phyloP scores from a whole-genome alignment of 2,329 filamentous ascomycete species.

The Fusarium robinianum region DNA sequence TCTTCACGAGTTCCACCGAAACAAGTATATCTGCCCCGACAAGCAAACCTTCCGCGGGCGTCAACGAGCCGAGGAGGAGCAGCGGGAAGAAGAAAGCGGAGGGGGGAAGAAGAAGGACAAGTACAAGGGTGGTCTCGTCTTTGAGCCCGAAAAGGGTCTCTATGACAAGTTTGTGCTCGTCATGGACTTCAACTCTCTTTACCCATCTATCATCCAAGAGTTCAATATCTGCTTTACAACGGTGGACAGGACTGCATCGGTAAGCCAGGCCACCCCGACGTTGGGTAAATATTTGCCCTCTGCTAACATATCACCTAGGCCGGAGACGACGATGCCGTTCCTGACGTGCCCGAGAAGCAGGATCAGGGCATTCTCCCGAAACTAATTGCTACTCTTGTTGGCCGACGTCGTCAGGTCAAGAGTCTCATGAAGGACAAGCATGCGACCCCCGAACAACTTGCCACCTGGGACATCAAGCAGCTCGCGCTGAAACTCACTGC shows the following conservation, averaged over 20 bases:
- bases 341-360: slow-evolving; percentile 79
- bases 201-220: slow-evolving; percentile 98
- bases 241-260: slow-evolving; percentile 75
- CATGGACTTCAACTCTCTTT: slow-evolving; percentile 99
- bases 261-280: slow-evolving; percentile 52
- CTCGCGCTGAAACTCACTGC: slow-evolving; percentile 94
- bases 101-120: slow-evolving; percentile 98
- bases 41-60: slow-evolving; percentile 83
- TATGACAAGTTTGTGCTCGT: slow-evolving; percentile 98
- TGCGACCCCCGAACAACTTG: slow-evolving; percentile 82
- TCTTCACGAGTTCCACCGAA: slow-evolving; percentile 92
- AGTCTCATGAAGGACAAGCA: slow-evolving; percentile 93
- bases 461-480: slow-evolving; percentile 98
- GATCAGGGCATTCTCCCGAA: slow-evolving; percentile 84
- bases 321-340: slow-evolving; percentile 85
- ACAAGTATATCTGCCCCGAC: slow-evolving; percentile 98
- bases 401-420: slow-evolving; percentile 88
- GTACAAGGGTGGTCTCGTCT: slow-evolving; percentile 97
- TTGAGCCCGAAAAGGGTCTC: slow-evolving; percentile 94
- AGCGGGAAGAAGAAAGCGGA: slow-evolving; percentile 66
- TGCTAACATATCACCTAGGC: slow-evolving; percentile 40
- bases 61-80: slow-evolving; percentile 72
- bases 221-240: slow-evolving; percentile 99
- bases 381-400: slow-evolving; percentile 90
- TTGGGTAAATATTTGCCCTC: background rate